A percentile compares a stretch with the other conserved stretches of the same genome.
These are phyloP conservation scores for Hypoxylon sp. DNA, from an alignment of 2,329 filamentous ascomycete species.

Conservation along the genomic window DNA sequence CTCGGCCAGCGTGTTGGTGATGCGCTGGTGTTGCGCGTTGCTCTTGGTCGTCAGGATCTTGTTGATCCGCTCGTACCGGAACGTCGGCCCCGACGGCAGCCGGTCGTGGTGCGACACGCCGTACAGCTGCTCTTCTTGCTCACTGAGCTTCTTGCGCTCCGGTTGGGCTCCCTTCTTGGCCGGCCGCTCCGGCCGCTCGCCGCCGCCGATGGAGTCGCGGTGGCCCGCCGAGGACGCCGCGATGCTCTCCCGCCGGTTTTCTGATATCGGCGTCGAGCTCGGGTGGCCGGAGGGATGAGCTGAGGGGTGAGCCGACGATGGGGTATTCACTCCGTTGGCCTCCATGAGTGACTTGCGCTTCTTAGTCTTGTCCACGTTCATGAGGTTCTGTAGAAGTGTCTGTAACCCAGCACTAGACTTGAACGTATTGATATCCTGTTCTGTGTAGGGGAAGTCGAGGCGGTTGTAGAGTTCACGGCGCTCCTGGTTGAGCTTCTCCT, in stretches of 20 bases:
- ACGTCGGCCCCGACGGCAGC: slow-evolving; percentile 83
- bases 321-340: slow-evolving; percentile 61
- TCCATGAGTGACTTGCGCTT: slow-evolving; percentile 78
- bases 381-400: slow-evolving; percentile 80
- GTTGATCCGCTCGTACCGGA: slow-evolving; percentile 83
- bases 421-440: slow-evolving; percentile 78
- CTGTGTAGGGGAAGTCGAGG: slow-evolving; percentile 78
- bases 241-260: slow-evolving; percentile 62
- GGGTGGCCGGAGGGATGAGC: slow-evolving; percentile 34
- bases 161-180: slow-evolving; percentile 61
- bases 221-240: slow-evolving; percentile 53
- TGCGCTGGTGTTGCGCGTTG: slow-evolving; percentile 77
- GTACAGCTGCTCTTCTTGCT: slow-evolving; percentile 79
- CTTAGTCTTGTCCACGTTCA: slow-evolving; percentile 85
- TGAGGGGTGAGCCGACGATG: slow-evolving; percentile 47
- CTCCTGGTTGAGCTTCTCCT: slow-evolving; percentile 86
- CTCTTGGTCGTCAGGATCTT: slow-evolving; percentile 82
- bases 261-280: slow-evolving; percentile 50
- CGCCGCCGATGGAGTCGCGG: slow-evolving; percentile 56
- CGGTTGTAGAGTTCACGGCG: slow-evolving; percentile 86
- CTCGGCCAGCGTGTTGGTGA: slow-evolving; percentile 74
- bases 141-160: slow-evolving; percentile 74
- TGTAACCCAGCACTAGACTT: slow-evolving; percentile 83
- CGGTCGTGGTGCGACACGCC: slow-evolving; percentile 88
- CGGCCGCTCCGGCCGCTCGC: slow-evolving; percentile 50